Evolutionary conservation across 2,329 filamentous ascomycete genomes (phyloP).

Genomic region (Albophoma yamanashiensis): DNA sequence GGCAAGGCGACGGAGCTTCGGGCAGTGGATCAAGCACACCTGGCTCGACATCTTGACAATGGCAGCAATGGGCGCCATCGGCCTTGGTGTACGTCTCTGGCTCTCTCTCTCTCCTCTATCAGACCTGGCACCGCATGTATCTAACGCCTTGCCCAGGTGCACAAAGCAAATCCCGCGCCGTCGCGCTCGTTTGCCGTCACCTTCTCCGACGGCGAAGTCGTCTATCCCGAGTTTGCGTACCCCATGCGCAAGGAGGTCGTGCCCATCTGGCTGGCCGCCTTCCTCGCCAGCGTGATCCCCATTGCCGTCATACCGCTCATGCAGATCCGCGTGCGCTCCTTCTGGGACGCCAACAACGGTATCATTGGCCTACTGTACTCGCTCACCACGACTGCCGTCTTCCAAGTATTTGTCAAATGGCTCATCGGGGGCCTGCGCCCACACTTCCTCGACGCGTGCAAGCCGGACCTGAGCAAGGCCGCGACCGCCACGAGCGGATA

Average conservation of each 20-base stretch:
- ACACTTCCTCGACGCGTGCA: constrained; percentile 61
- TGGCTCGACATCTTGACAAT: constrained; percentile 61
- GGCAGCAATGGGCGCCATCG: constrained; percentile 52
- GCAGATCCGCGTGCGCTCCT: constrained; percentile 57
- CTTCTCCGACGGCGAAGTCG: constrained; percentile 56
- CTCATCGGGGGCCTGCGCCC: constrained; percentile 64
- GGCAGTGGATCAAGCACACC: constrained; percentile 58
- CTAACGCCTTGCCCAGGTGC: constrained; percentile 31
- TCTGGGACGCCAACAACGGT: constrained; percentile 64
- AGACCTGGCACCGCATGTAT: not conserved
- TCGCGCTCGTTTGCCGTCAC: constrained; percentile 48
- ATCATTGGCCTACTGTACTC: constrained; percentile 59
- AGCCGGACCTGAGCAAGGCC: constrained; percentile 31
- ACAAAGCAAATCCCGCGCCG: constrained; percentile 53
- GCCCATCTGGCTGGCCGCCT: constrained; percentile 59
- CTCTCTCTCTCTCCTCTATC: not conserved
- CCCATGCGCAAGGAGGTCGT: constrained; percentile 60
- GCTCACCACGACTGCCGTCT: constrained; percentile 60
- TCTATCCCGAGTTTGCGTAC: constrained; percentile 61
- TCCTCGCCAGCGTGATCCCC: constrained; percentile 54
- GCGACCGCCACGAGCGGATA: constrained; percentile 21
- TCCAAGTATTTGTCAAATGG: constrained; percentile 68
- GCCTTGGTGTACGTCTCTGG: constrained; percentile 51
- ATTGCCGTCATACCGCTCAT: constrained; percentile 53
- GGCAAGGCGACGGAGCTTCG: constrained; percentile 46